Evolutionary conservation across 331 rosid species (phyloP).

Genomic region (Dryas integrifolia): DNA sequence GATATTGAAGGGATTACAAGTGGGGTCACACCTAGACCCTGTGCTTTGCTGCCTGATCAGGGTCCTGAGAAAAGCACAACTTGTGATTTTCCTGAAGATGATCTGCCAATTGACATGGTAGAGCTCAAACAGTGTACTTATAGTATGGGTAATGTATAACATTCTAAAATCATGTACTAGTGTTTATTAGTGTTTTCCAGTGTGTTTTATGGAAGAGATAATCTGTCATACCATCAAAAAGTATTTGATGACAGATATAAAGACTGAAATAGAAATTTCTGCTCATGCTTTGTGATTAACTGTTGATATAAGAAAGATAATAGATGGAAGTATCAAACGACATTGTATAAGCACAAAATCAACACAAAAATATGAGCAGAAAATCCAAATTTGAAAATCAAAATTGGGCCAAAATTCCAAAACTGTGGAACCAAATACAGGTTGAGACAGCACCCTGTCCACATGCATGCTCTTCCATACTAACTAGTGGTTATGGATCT

Average conservation of each 20-base stretch:
- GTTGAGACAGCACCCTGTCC: background rate
- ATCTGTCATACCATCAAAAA: background rate
- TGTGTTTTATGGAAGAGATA: background rate
- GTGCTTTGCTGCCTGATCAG: constrained; percentile 37
- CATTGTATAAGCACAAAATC: too few relatives aligned
- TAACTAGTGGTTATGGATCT: background rate
- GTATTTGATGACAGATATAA: background rate
- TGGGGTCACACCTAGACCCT: constrained; percentile 44
- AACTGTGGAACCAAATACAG: background rate
- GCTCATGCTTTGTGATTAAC: background rate
- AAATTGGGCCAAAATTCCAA: too few relatives aligned
- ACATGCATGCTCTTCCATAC: too few relatives aligned
- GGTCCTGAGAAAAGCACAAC: constrained; percentile 25
- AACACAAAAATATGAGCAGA: too few relatives aligned
- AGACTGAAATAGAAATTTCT: background rate
- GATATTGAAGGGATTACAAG: constrained; percentile 42
- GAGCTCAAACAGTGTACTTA: constrained; percentile 54
- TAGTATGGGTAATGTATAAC: constrained; percentile 31
- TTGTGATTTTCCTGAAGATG: constrained; percentile 63
- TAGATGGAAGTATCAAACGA: background rate
- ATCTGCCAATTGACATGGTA: constrained; percentile 54
- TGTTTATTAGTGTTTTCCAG: background rate
- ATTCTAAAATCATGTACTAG: constrained; percentile 9
- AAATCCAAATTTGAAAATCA: too few relatives aligned
- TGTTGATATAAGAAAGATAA: background rate